phyloP scores from a whole-genome alignment of 1,284 basidiomycete genomes.

The Malassezia dermatis region DNA sequence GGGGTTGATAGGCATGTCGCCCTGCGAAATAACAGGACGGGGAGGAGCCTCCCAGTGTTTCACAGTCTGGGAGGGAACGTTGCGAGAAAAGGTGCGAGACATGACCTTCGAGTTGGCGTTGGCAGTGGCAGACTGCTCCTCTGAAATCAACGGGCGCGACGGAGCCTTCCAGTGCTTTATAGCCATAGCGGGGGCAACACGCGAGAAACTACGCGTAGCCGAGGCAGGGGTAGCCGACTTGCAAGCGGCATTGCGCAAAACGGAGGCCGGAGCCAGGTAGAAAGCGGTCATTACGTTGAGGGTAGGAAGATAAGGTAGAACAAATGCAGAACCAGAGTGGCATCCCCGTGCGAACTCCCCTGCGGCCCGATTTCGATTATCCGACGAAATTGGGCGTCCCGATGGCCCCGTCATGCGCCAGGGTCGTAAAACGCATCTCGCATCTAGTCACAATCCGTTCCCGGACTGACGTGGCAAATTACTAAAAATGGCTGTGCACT shows the following conservation, averaged over 20 bases:
- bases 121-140: constrained; percentile 14
- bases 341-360: neutral
- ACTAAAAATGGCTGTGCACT: neutral
- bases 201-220: constrained; percentile 1
- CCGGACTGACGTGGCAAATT: neutral
- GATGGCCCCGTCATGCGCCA: neutral
- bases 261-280: neutral
- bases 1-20: constrained; percentile 26
- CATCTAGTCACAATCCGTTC: neutral
- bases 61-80: neutral
- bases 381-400: neutral
- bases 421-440: neutral
- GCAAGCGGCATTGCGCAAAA: neutral
- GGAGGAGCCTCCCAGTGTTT: constrained; percentile 10
- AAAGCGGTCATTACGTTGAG: neutral
- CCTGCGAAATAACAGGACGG: neutral
- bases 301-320: neutral
- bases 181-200: neutral
- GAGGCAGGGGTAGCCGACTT: neutral
- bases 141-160: neutral
- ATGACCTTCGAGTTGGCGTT: constrained; percentile 36
- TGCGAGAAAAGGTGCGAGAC: constrained; percentile 5
- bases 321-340: neutral
- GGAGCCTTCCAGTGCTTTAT: constrained; percentile 11
- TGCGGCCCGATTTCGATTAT: neutral